A percentile compares a stretch with the other conserved stretches of the same genome.
Evolutionary conservation across 345 rosid species (phyloP).

Genomic region (Eucalyptus globulus): DNA sequence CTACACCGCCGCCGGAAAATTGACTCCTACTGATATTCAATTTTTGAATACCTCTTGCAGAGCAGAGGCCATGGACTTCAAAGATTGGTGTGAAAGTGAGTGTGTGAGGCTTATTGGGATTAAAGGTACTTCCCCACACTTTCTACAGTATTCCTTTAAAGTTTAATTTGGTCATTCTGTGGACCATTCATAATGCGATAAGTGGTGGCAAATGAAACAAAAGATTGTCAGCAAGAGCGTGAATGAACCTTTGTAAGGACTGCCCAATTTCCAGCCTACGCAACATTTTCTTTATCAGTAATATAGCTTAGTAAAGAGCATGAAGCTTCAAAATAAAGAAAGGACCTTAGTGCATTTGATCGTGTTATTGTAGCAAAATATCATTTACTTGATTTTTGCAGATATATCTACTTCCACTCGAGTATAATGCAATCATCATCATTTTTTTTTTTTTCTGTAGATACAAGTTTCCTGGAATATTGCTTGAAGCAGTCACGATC

Average conservation of each 20-base stretch:
- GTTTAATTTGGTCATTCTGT: no score
- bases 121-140: conserved; percentile 35
- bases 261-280: no score
- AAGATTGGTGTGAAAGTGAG: conserved; percentile 90
- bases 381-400: background rate
- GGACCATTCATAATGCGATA: no score
- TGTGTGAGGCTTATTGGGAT: conserved; percentile 80
- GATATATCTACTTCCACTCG: background rate
- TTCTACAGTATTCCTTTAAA: background rate
- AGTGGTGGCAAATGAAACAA: no score
- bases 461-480: conserved; percentile 84
- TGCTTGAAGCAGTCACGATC: conserved; percentile 86
- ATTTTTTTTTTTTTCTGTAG: conserved; percentile 12
- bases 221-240: no score
- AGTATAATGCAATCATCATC: background rate
- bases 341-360: background rate
- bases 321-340: no score
- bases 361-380: background rate
- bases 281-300: no score
- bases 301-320: no score
- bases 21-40: background rate
- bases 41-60: conserved; percentile 25
- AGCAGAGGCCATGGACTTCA: conserved; percentile 95
- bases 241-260: no score
- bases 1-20: no score